Evolutionary conservation across 2,329 filamentous ascomycete species (phyloP), one percentile per base, ranked within the genome.

Genomic region (Penicillium sp.): DNA sequence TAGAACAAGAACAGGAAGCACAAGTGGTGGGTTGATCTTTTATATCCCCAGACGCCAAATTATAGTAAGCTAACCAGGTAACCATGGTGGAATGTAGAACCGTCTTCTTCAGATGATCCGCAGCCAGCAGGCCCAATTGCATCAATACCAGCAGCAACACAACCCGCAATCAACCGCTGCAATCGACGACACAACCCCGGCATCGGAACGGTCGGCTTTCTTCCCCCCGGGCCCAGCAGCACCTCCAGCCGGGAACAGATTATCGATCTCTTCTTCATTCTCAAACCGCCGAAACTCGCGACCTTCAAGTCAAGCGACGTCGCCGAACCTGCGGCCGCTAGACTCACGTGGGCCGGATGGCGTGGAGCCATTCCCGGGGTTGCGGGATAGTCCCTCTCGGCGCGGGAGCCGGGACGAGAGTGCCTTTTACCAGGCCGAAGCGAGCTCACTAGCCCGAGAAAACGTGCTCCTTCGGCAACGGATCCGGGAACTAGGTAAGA

Each of bases 1-100:
- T 81, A 45, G 79, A 81, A 62, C 77, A 81, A 63, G 79, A 81
- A 61, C 79, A 81, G 61, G 79, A 81, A 67, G 78, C 78, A 17
- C 79, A 81, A 72, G 79, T 81, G 67, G 78, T 80, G 71, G 60
- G 74, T 68, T 38, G 8, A 41, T 21, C 8, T 13, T 19, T 21
- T 27, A 45, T 21, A 45, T 42, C n/a, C 15, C 7, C 23, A 19
- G 21, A 38, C 21, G 17, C 15, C 6, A 4, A 25, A 19, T 23
- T 29, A 37, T 25, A 37, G 13, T 15, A 51, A 43, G 21, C n/a
- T 41, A 33, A 59, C 27, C n/a, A 29, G 43, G 31, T 42, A 40
- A 48, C 27, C 27, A 50, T 27, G 31, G 41, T 48, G 13, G 25
- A 52, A 23, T n/a, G 3, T 61, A 80, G 78, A 81, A 81, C 58